Conservation (phyloP, 148 eudicot species). For the Vaccinium darrowii region DNA sequence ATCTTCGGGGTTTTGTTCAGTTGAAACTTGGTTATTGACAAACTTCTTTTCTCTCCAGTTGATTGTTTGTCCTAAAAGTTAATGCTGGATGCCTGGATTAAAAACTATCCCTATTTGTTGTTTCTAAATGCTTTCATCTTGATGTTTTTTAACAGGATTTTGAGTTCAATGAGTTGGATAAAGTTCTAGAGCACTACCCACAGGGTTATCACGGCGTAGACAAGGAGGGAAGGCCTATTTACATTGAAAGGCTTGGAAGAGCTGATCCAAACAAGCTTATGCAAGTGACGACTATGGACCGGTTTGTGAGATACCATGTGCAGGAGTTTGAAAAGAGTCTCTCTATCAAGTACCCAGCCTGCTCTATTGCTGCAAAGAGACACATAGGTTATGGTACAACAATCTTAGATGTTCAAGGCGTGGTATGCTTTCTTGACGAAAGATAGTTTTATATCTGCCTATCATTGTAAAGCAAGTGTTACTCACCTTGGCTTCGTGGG, state of each 20-base stretch:
- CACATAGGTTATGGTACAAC: slow-evolving; percentile 81
- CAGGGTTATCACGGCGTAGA: slow-evolving; percentile 92
- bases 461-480: neutral
- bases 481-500: neutral
- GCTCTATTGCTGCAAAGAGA: slow-evolving; percentile 76
- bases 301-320: slow-evolving; percentile 73
- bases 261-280: slow-evolving; percentile 69
- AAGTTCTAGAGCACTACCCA: slow-evolving; percentile 66
- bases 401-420: slow-evolving; percentile 86
- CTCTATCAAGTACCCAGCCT: slow-evolving; percentile 74
- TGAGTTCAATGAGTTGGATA: slow-evolving; percentile 67
- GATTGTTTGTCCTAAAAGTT: neutral
- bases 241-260: slow-evolving; percentile 77
- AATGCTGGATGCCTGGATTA: neutral
- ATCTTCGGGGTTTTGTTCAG: neutral
- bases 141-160: slow-evolving; percentile 52
- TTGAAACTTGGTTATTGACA: slow-evolving; percentile 2
- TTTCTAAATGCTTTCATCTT: neutral
- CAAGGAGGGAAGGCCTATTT: slow-evolving; percentile 86
- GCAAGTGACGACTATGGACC: slow-evolving; percentile 79
- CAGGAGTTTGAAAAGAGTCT: slow-evolving; percentile 78
- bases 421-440: slow-evolving; percentile 50
- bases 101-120: neutral
- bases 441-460: neutral
- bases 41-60: neutral